Evolutionary conservation across 2,329 filamentous ascomycete genomes (phyloP), one percentile per base, ranked within the genome.

Genomic region (Tothia fuscella): DNA sequence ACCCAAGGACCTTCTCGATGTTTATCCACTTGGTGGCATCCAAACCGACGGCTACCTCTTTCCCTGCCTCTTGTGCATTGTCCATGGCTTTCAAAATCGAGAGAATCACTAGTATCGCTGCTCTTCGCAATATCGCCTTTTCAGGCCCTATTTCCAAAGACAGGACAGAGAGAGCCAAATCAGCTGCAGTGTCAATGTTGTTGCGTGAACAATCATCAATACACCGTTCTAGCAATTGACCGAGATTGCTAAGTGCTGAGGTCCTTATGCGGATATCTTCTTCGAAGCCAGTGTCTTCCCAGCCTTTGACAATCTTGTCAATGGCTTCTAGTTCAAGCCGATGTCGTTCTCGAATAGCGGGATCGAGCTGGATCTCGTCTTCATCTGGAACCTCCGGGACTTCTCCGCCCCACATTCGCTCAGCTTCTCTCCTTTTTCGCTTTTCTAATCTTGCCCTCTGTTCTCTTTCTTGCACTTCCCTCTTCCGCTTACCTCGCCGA

Each of bases 181-280:
- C 80, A 9, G 85, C 64, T 1, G 71, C 70, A 2, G 22, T 33
- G 28, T 35, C 21, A 30, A 34, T 19, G 17, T 24, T 25, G 9
- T 31, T 5, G 4, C 6, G 21, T 12, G 38, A 25, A 13, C 3
- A 24, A 24, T 26, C 16, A 16, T 17, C 16, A 9, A 48, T 57
- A 55, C 12, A 60, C 44, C 6, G 43, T 49, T 72, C 54, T 84
- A 78, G 20, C 84, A 57, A 0, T 68, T 67, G 61, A 1, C 72
- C 71, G 32, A 86, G 64, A 35, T 86, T 70, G 4, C 78, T 80
- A 5, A 87, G 56, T 3, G 80, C 77, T 17, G 80, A 84, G 12
- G 79, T 64, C 1, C 82, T 74, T 49, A 87, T 71, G 3, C 82
- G 70, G 10, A 84, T 64, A 52, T 86, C 81, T 55, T 86, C 81